Evolutionary conservation across 2,329 filamentous ascomycete genomes (phyloP).

Genomic region (Clonostachys sp.): DNA sequence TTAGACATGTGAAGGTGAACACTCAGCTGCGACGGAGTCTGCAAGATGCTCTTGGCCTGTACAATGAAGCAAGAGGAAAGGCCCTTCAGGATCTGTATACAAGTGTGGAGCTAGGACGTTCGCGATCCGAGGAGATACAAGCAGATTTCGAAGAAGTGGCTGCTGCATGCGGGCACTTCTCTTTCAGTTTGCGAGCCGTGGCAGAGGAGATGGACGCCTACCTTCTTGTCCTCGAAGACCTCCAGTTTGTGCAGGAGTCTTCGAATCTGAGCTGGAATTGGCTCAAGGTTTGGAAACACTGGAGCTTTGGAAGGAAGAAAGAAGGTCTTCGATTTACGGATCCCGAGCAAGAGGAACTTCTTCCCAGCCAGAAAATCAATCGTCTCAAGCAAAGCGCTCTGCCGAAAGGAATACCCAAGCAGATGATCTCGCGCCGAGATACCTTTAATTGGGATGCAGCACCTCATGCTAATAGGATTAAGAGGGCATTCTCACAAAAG

Average conservation of each 20-base stretch:
- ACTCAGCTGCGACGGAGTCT: conserved; percentile 78
- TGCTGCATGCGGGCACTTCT: conserved; percentile 96
- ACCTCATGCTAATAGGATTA: conserved; percentile 35
- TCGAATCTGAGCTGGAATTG: conserved; percentile 72
- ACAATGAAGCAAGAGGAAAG: conserved; percentile 68
- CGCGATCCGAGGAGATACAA: conserved; percentile 68
- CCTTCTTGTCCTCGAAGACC: conserved; percentile 76
- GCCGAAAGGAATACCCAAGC: conserved; percentile 50
- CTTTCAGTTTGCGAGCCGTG: conserved; percentile 85
- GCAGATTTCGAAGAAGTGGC: conserved; percentile 97
- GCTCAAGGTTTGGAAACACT: conserved; percentile 69
- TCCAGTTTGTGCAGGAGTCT: conserved; percentile 67
- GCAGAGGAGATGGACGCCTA: conserved; percentile 85
- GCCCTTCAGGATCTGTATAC: conserved; percentile 78
- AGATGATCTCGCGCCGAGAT: conserved; percentile 46
- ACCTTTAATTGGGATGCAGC: conserved; percentile 53
- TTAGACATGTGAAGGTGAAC: conserved; percentile 69
- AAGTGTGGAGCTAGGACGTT: conserved; percentile 66
- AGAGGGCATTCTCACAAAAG: conserved; percentile 38
- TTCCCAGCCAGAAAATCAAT: conserved; percentile 30
- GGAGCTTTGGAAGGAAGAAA: conserved; percentile 5
- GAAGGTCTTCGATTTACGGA: conserved; percentile 19
- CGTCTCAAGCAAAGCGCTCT: conserved; percentile 48
- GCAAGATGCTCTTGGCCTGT: conserved; percentile 73
- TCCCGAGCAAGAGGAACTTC: conserved; percentile 33